Percentiles rank a stretch among this genome's conserved stretches.
Conservation (phyloP, 169 alveolate species). For the Babesia sp. region DNA sequence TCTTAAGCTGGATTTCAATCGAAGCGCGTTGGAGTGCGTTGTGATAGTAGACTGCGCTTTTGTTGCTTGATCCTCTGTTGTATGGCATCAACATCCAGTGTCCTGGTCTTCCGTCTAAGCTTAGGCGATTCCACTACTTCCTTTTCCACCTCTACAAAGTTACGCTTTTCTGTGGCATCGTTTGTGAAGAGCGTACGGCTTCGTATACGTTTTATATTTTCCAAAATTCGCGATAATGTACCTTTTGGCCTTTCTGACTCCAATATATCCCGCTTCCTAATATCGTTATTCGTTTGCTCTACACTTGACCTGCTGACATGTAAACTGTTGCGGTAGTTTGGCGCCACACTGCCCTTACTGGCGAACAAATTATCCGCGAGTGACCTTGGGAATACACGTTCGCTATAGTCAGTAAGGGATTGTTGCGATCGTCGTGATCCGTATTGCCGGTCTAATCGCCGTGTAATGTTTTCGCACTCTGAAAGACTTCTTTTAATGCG, state of each 20-base stretch:
- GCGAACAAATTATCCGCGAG: constrained; percentile 32
- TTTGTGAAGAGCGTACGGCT: constrained; percentile 19
- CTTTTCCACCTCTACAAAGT: constrained; percentile 26
- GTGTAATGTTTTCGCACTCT: constrained; percentile 35
- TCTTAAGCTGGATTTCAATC: too few species aligned
- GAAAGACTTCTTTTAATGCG: constrained; percentile 41
- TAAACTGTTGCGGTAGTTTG: constrained; percentile 9
- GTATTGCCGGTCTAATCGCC: constrained; percentile 31
- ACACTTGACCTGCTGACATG: neutral
- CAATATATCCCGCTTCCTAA: neutral
- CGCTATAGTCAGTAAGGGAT: constrained; percentile 14
- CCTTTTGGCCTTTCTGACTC: constrained; percentile 15
- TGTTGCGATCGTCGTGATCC: constrained; percentile 18
- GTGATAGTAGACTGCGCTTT: constrained; percentile 42
- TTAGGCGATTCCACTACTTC: constrained; percentile 1
- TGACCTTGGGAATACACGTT: constrained; percentile 36
- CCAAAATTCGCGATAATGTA: constrained; percentile 15
- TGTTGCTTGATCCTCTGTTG: constrained; percentile 47
- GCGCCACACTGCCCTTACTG: neutral
- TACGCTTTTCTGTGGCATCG: constrained; percentile 17
- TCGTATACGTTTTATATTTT: constrained; percentile 31
- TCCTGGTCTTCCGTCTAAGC: neutral
- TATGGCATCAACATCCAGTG: constrained; percentile 55
- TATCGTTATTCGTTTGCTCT: neutral
- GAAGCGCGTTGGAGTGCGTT: constrained; percentile 16